Base-by-base conservation (phyloP, 345 rosid species). In the Cardamine occulta region DNA sequence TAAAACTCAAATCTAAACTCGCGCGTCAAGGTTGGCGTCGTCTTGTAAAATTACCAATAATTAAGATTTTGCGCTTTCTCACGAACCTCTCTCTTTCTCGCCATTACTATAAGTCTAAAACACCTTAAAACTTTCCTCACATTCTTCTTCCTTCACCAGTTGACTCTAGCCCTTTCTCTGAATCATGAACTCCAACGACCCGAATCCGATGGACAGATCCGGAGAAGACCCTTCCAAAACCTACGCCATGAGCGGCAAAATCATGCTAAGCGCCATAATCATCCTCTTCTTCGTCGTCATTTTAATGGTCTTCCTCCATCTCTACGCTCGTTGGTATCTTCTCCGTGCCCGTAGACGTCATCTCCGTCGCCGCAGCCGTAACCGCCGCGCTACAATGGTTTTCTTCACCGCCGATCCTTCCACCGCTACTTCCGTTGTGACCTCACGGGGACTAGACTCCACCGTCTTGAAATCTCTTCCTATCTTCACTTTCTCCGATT, bases 301-400 rank as follows among this genome's bases (percentile, higher is more conserved):
- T 35, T 53, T 87, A 66, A 85, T 91, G 87, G 73, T 90, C 52
- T 75, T 72, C 56, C 84, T 95, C 83, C 97, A 93, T 47, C 88
- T 95, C 71, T 95, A 88, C 84, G 90, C 91, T n/a, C 97, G 98
- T 24, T 93, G 96, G 96, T 88, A 85, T 83, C 85, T 87, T 58
- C 87, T 86, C 84, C 92, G 80, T 7, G 81, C 88, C 4, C 87
- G 84, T 8, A 82, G 87, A 69, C 90, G 87, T 13, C 85, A 82
- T 29, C 9, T 51, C 44, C 84, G 71, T 15, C 93, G 89, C 12
- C 73, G 66, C 42, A 76, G 74, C 31, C 81, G 84, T 51, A 64
- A 55, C 54, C 85, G 86, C 21, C 85, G 86, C 2, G 66, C 89
- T 6, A 83, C 85, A 0, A 67, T 91, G 57, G 85, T 93, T 12